Conservation (phyloP, 2,329 filamentous ascomycete species). For the Botrytis aclada region DNA sequence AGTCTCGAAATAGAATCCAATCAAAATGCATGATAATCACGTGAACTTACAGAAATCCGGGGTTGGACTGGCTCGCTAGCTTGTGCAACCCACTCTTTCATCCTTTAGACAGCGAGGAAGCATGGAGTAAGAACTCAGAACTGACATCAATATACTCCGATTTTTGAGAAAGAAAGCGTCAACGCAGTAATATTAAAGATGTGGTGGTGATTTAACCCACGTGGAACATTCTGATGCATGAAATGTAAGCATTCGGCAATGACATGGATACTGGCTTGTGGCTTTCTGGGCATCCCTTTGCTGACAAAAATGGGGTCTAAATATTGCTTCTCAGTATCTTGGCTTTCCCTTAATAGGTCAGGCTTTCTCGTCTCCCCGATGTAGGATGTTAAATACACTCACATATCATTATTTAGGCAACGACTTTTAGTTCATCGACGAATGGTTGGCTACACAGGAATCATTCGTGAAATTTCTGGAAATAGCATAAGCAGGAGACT, state of each 20-base stretch:
- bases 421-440: not conserved
- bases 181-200: not conserved
- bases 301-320: not conserved
- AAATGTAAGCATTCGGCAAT: conserved; percentile 1
- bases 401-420: conserved; percentile 11
- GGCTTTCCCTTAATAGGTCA: conserved; percentile 1
- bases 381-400: not conserved
- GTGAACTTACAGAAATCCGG: not conserved
- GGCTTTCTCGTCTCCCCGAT: not conserved
- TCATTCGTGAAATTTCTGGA: not conserved
- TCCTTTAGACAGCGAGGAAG: not conserved
- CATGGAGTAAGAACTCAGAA: not conserved
- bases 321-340: conserved; percentile 8
- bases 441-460: not conserved
- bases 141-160: not conserved
- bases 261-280: not conserved
- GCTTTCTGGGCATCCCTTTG: conserved; percentile 7
- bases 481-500: not conserved
- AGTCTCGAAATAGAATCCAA: conserved; percentile 12
- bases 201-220: not conserved
- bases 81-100: not conserved
- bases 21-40: not conserved
- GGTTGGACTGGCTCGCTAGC: not conserved
- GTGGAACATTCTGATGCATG: conserved; percentile 3
- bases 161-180: not conserved